phyloP scores from a whole-genome alignment of 805 yeast species.

The Starmerella stellata region DNA sequence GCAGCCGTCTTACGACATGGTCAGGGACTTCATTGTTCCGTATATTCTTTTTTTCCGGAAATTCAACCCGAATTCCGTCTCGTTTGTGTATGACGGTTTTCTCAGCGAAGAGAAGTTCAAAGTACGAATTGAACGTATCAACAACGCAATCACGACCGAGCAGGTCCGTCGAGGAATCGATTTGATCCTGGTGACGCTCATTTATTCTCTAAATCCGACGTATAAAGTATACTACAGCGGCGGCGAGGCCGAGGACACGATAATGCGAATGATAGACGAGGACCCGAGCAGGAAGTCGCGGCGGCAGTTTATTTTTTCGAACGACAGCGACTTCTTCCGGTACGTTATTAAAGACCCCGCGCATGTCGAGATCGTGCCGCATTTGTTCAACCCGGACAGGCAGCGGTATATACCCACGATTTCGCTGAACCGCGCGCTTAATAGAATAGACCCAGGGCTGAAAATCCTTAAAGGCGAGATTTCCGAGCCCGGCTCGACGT shows the following conservation, averaged over 20 bases:
- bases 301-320: constrained; percentile 4
- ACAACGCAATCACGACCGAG: background rate
- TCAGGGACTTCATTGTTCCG: background rate
- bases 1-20: background rate
- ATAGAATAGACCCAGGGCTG: background rate
- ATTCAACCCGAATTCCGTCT: constrained; percentile 1
- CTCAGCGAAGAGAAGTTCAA: constrained; percentile 4
- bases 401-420: background rate
- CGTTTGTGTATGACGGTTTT: constrained; percentile 3
- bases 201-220: background rate
- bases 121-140: constrained; percentile 1
- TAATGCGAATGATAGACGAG: constrained; percentile 8
- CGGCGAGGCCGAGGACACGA: constrained; percentile 9
- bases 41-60: background rate
- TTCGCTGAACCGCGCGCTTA: background rate
- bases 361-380: constrained; percentile 2
- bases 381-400: background rate
- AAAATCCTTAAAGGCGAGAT: background rate
- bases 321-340: constrained; percentile 5
- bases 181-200: background rate
- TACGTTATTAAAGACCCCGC: background rate
- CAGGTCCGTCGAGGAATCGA: background rate
- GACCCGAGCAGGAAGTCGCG: constrained; percentile 1
- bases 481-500: background rate
- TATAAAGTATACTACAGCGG: constrained; percentile 2